Percentiles rank a stretch among this genome's conserved stretches.
Evolutionary conservation across 1,284 basidiomycete species (phyloP).

Genomic region (Meira nashicola): DNA sequence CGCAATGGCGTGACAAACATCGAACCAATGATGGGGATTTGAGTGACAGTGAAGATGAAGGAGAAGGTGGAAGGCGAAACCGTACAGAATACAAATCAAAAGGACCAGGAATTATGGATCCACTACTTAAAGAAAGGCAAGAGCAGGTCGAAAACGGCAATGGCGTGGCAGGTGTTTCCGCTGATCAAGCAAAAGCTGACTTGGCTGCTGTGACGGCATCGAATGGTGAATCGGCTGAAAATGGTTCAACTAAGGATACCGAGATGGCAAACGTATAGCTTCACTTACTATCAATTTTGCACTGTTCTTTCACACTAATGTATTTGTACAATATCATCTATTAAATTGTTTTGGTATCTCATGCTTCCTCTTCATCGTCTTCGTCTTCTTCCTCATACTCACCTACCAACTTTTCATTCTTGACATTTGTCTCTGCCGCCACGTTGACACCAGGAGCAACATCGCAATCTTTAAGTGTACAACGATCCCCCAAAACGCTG

Average conservation of each 20-base stretch:
- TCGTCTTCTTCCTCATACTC: conserved; percentile 18
- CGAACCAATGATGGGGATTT: conserved; percentile 35
- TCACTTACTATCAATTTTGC: no score
- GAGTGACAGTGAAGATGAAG: conserved; percentile 36
- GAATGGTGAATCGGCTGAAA: no score
- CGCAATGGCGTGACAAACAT: conserved; percentile 24
- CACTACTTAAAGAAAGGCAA: neutral
- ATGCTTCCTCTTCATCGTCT: conserved; percentile 12
- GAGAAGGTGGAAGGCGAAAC: conserved; percentile 29
- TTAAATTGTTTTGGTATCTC: conserved; percentile 3
- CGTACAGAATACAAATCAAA: conserved; percentile 9
- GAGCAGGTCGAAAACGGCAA: neutral
- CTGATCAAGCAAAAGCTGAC: no score
- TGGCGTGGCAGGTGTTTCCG: no score
- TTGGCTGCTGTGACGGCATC: no score
- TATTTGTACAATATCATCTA: no score
- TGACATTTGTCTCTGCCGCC: conserved; percentile 32
- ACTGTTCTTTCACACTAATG: no score
- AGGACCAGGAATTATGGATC: conserved; percentile 2
- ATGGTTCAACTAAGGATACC: no score
- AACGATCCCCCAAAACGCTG: conserved; percentile 73
- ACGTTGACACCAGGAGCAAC: conserved; percentile 84
- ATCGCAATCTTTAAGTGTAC: conserved; percentile 74
- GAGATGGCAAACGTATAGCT: no score
- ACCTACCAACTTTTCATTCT: conserved; percentile 38